A percentile compares a stretch with the other conserved stretches of the same genome.
These are phyloP conservation scores for Apiotrichum laibachii DNA, from an alignment of 1,284 basidiomycete species.

Conservation along the genomic window DNA sequence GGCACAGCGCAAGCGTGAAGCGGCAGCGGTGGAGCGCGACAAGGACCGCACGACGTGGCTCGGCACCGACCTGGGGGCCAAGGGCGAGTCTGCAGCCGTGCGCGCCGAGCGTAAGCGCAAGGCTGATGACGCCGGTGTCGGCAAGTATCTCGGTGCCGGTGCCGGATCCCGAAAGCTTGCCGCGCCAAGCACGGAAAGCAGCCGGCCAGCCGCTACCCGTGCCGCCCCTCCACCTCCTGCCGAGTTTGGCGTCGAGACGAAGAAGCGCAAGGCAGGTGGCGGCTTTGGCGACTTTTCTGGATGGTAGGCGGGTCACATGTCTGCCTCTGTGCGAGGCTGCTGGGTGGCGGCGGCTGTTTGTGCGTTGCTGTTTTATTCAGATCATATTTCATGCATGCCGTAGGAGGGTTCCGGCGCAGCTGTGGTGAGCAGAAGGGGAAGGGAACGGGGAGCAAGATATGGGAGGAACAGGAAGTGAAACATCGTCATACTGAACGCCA, in stretches of 20 bases:
- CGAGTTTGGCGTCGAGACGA: conserved; percentile 48
- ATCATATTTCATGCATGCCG: too few relatives aligned
- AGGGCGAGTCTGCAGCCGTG: conserved; percentile 34
- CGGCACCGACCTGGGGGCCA: conserved; percentile 49
- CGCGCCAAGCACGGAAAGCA: neutral
- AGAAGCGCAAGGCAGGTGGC: conserved; percentile 45
- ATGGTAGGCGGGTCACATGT: conserved; percentile 28
- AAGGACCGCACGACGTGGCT: conserved; percentile 54
- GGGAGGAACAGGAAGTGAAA: too few relatives aligned
- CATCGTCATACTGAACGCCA: too few relatives aligned
- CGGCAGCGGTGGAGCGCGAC: conserved; percentile 48
- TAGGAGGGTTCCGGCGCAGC: too few relatives aligned
- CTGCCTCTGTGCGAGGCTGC: neutral
- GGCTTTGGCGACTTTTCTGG: conserved; percentile 54
- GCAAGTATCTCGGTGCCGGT: conserved; percentile 49
- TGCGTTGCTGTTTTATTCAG: too few relatives aligned
- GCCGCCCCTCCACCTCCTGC: too few relatives aligned
- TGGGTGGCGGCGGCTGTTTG: too few relatives aligned
- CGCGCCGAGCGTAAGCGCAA: conserved; percentile 41
- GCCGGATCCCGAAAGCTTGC: too few relatives aligned
- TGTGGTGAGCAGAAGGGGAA: too few relatives aligned
- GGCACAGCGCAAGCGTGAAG: conserved; percentile 40
- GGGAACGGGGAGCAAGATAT: too few relatives aligned
- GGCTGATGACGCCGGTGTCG: conserved; percentile 45
- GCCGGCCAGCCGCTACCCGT: neutral